Evolutionary conservation across 352 stramenopile genomes (phyloP), one percentile per base, ranked within the genome.

Genomic region (Phytopythium kandeliae): DNA sequence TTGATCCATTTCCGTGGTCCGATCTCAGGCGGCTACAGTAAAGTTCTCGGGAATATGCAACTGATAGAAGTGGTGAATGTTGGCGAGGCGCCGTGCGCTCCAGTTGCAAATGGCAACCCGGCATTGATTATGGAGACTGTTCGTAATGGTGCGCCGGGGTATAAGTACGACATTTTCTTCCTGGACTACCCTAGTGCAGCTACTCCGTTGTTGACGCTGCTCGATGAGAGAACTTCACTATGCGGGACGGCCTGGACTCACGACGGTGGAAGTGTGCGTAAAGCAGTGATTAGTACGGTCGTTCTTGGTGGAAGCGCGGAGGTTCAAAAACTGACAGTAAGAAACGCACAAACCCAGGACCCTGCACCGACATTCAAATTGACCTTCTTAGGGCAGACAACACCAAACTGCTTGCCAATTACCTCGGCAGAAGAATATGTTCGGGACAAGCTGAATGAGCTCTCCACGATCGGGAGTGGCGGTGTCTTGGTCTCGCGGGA

Each of bases 141-240:
- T 11, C 71, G 77, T 4, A 58, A 86, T 44, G 83, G 83, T 0
- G 53, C 60, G 5, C 55, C 78, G 2, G 76, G 71, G 0, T 94
- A 69, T 48, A 73, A 62, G 12, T 94, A 94, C 56, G 79, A 94
- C 40, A 74, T 94, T 13, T 92, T 72, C 51, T 92, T 92, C 40
- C 55, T 91, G 28, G 55, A 81, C 12, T 82, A 71, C 35, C 50
- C 62, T 0, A 52, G 54, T 16, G 63, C 71, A 0, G 63, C 54
- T n/a, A 67, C 69, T 17, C 57, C 65, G 1, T 40, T 56, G 35
- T 40, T 91, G 0, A 45, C 66, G 10, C 48, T 89, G 1, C 55
- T 69, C 16, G 55, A 64, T 7, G 65, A 72, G 48, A 69, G 56
- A 28, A 51, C 50, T 24, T 49, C 40, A 10, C 49, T 51, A 1